phyloP scores from a whole-genome alignment of 441 rosid species.

The Euphorbia schlechtendalii region DNA sequence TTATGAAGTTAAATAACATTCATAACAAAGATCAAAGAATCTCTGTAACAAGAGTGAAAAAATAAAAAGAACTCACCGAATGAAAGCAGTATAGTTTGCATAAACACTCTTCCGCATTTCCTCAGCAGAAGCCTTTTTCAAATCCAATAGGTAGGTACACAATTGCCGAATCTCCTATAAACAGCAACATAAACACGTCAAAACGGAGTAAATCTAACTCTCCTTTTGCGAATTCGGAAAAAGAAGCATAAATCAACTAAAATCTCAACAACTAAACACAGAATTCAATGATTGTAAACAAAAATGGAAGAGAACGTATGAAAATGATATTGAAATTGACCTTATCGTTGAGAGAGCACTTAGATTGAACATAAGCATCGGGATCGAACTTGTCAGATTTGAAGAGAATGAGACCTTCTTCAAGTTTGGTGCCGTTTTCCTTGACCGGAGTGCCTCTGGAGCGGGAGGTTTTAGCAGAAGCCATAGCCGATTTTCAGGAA shows the following conservation, averaged over 20 bases:
- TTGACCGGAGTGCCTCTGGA: conserved; percentile 28
- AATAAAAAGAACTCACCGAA: conserved; percentile 42
- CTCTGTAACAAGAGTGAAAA: background rate
- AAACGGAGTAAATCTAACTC: background rate
- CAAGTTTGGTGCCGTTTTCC: conserved; percentile 68
- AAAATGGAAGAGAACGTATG: background rate
- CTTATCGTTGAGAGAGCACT: conserved; percentile 94
- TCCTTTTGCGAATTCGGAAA: background rate
- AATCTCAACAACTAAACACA: background rate
- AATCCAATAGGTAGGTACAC: conserved; percentile 74
- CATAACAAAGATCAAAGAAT: background rate
- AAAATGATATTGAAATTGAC: conserved; percentile 21
- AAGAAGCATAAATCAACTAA: background rate
- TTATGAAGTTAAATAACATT: background rate
- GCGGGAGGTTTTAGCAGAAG: conserved; percentile 44
- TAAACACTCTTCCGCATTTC: conserved; percentile 98
- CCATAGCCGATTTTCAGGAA: too few relatives aligned
- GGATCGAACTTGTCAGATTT: conserved; percentile 93
- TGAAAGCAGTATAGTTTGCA: conserved; percentile 95
- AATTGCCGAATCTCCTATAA: conserved; percentile 76
- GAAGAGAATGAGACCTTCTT: conserved; percentile 77
- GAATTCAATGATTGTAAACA: too few relatives aligned
- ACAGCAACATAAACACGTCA: background rate
- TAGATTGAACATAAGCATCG: conserved; percentile 83
- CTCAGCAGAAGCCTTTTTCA: conserved; percentile 97